These are phyloP conservation scores for Aspergillus wentii DNA, from an alignment of 495 filamentous ascomycete species.

Conservation along the genomic window DNA sequence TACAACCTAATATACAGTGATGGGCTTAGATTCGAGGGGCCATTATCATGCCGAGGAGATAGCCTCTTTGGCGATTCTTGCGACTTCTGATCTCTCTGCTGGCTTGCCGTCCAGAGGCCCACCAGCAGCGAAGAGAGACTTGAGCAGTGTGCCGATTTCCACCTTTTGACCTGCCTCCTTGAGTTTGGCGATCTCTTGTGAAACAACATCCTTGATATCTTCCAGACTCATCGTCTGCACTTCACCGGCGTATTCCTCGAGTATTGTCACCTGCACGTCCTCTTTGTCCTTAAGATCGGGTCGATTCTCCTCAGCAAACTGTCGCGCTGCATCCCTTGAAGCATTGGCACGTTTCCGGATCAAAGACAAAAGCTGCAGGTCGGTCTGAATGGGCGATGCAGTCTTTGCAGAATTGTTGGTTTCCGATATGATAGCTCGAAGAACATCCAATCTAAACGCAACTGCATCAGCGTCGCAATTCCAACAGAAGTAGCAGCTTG, in stretches of 20 bases:
- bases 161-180: constrained; percentile 37
- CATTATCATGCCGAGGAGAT: constrained; percentile 15
- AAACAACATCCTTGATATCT: constrained; percentile 44
- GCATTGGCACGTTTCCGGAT: constrained; percentile 50
- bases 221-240: constrained; percentile 46
- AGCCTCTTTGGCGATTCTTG: constrained; percentile 40
- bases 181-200: constrained; percentile 35
- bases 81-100: constrained; percentile 46
- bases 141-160: constrained; percentile 43
- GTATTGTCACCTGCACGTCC: constrained; percentile 46
- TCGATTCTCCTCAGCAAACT: constrained; percentile 47
- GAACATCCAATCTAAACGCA: constrained; percentile 44
- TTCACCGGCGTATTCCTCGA: constrained; percentile 53
- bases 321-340: constrained; percentile 43
- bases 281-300: constrained; percentile 56
- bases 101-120: constrained; percentile 50
- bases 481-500: background rate
- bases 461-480: constrained; percentile 3
- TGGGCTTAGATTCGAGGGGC: too few relatives aligned
- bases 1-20: too few relatives aligned
- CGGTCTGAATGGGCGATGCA: constrained; percentile 49
- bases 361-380: constrained; percentile 53
- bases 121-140: constrained; percentile 39
- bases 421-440: constrained; percentile 57
- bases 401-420: constrained; percentile 61